Evolutionary conservation across 169 alveolate genomes (phyloP), one percentile per base, ranked within the genome.

Genomic region (Eimeria sp.): DNA sequence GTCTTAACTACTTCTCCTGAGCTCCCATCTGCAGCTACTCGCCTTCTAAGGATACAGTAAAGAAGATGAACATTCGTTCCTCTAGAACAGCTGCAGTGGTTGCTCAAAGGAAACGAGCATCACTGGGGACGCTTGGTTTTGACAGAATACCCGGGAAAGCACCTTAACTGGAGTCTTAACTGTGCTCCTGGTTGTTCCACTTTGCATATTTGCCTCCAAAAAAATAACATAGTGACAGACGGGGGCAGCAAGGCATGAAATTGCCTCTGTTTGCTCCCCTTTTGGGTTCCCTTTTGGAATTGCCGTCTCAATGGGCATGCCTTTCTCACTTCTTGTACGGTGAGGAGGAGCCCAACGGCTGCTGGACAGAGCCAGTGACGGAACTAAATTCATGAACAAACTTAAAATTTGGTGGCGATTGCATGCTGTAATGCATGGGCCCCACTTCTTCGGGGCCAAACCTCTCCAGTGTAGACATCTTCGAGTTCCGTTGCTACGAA

Each of bases 1-100:
- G 99, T 58, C 99, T 99, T 71, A 99, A 99, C 98, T 99, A 99
- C 97, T 99, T 99, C 95, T 99, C 99, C 66, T 99, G 97, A 66
- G 90, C 66, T 71, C 80, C 49, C 8, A 10, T 56, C 60, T 54
- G 90, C 72, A n/a, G 80, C 93, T 25, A 52, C 82, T 40, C 64
- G 76, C 46, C 54, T 40, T 23, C 10, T 33, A 54, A 11, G 83
- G 58, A 40, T 74, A 74, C 23, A 74, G 58, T 20, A 74, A 10
- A 66, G 46, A 27, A 23, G 40, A 64, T 8, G 74, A 71, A 9
- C 78, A 71, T 30, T 8, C 9, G 56, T 20, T 74, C 58, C 58
- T 23, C 56, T 37, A 40, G 33, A 74, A 40, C 40, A 74, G 56
- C 56, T 74, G 54, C 49, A 33, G 58, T 74, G 33, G 83, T 56